Evolutionary conservation across 257 asterid species (phyloP), one percentile per base, ranked within the genome.

Genomic region (Rubia yunnanensis): DNA sequence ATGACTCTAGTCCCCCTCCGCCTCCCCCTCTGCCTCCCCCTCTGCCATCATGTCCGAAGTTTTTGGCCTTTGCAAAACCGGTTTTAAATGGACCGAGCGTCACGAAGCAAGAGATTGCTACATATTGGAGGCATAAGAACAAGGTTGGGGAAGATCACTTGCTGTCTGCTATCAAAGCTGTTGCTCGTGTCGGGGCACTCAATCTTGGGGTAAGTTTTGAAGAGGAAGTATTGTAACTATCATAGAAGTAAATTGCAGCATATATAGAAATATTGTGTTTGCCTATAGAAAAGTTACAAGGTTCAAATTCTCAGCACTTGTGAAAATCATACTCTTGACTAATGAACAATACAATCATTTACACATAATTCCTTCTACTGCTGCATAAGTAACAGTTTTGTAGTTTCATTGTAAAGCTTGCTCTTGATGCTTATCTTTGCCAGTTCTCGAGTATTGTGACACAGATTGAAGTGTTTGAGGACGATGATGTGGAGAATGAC

Each of bases 61-160:
- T 60, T 38, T 24, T 5, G 15, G 61, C 22, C 31, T 34, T 44
- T 34, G 63, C 49, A n/a, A 72, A 28, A 48, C 52, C 58, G 26
- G 77, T 66, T 68, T 58, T 28, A 6, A 32, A 48, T 28, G 49
- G 63, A 38, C 44, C 15, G n/a, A 81, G 86, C 15, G 78, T 84
- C 70, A 84, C 95, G 0, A 76, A 83, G 23, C 73, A 64, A 64
- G 85, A 87, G 81, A 83, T 79, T 64, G 86, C 84, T 1, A 68
- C 65, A 58, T 87, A 63, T 69, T 82, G 95, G 95, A 81, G 79
- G 67, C 81, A 76, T 67, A 82, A 72, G 68, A 81, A 56, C 44
- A 46, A 66, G 72, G 75, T 63, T 20, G 95, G 84, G 73, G 89
- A 87, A 69, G 89, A 85, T n/a, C 89, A 85, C 53, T 81, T 85